Evolutionary conservation across 208 protist genomes (phyloP), one percentile per base, ranked within the genome.

Genomic region (Crithidia sp.): DNA sequence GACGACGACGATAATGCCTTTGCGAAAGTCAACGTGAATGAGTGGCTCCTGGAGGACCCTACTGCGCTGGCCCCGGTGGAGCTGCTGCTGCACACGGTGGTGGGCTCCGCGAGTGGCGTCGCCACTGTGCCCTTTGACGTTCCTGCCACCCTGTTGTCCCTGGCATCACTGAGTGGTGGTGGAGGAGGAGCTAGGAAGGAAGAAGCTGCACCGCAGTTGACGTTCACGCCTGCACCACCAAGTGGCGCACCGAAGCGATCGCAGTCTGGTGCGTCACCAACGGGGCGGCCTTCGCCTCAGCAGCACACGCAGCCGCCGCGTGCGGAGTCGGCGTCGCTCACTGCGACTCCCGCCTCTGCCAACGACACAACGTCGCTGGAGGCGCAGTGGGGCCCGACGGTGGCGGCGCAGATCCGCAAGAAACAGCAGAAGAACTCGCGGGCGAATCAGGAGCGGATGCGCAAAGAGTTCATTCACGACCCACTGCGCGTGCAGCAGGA

Each of bases 381-480:
- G 12, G 76, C 79, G 0, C 72, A 85, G 61, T 95, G 88, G 90
- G 88, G 89, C 0, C 69, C 81, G 10, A 52, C 74, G 10, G 84
- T 95, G 16, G 83, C 81, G 12, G 79, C 76, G 49, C 84, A 86
- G 56, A 76, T 97, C 19, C 73, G 77, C 14, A 93, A 88, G 77
- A 89, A 86, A 71, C 83, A 93, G n/a, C 83, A 87, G 58, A 94
- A 95, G 69, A 84, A 84, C 61, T 56, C 85, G 3, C 73, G 79
- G 9, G 79, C 80, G 6, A 84, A 84, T 40, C 65, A 88, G 28
- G 73, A 95, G 67, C 71, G 85, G 17, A 45, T 89, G 64, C 83
- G 79, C 8, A 65, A 88, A 39, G 86, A 95, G 52, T 94, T 92
- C 60, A 64, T 91, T 16, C 76, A 62, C 7, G 88, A 97, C 59